These are phyloP conservation scores for Oxytropis ochrocephala DNA, from an alignment of 306 rosid genomes.

Conservation along the genomic window DNA sequence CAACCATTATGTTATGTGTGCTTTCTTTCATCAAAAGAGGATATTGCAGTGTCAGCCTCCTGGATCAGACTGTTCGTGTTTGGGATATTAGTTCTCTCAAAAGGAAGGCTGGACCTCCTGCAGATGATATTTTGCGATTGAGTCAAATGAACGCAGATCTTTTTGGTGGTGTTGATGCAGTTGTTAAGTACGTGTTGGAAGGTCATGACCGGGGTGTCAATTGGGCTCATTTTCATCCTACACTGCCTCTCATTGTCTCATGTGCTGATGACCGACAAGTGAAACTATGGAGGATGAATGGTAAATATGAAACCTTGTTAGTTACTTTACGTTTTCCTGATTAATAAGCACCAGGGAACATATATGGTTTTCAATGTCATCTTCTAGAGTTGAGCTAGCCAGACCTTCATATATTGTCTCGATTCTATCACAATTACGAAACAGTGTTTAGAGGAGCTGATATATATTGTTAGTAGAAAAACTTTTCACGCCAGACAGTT, in stretches of 20 bases:
- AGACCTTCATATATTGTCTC: background rate
- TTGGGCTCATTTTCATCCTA: constrained; percentile 97
- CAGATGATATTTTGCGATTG: constrained; percentile 80
- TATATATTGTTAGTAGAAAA: background rate
- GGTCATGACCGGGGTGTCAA: constrained; percentile 98
- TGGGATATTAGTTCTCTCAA: constrained; percentile 93
- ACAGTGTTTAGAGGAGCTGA: constrained; percentile 11
- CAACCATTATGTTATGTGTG: constrained; percentile 98
- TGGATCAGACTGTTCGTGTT: constrained; percentile 97
- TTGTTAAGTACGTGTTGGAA: constrained; percentile 92
- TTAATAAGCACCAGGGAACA: constrained; percentile 4
- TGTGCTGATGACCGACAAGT: constrained; percentile 98
- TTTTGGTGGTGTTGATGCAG: constrained; percentile 90
- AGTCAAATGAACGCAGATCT: constrained; percentile 97
- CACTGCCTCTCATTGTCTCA: constrained; percentile 88
- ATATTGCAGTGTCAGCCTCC: constrained; percentile 92
- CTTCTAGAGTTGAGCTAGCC: background rate
- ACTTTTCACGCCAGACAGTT: background rate
- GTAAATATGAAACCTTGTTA: constrained; percentile 28
- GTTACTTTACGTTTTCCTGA: constrained; percentile 9
- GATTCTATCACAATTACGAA: background rate
- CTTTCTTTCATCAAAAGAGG: constrained; percentile 90
- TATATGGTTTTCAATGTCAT: background rate
- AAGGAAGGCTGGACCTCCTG: constrained; percentile 88
- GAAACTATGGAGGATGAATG: constrained; percentile 96